A percentile compares a stretch with the other conserved stretches of the same genome.
phyloP scores from a whole-genome alignment of 2,329 filamentous ascomycete genomes.

The Moelleriella libera region DNA sequence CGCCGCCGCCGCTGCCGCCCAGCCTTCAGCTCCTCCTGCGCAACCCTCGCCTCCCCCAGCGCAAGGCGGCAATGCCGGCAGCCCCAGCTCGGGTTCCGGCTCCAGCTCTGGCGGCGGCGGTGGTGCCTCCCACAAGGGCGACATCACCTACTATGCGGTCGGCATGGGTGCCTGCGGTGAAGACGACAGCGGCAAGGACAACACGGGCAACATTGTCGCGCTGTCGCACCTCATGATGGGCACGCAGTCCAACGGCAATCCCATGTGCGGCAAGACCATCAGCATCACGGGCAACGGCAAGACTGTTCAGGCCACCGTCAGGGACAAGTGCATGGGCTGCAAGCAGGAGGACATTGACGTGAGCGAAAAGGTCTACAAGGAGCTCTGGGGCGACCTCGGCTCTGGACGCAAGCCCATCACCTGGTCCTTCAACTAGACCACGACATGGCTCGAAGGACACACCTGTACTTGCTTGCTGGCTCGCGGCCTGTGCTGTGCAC shows the following conservation, averaged over 20 bases:
- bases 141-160: constrained; percentile 62
- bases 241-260: constrained; percentile 48
- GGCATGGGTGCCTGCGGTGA: constrained; percentile 56
- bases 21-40: too few relatives aligned
- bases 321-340: constrained; percentile 69
- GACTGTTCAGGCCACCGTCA: constrained; percentile 41
- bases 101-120: constrained; percentile 7
- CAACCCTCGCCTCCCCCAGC: too few relatives aligned
- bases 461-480: too few relatives aligned
- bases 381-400: constrained; percentile 32
- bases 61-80: too few relatives aligned
- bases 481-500: constrained; percentile 5
- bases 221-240: constrained; percentile 53
- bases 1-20: too few relatives aligned
- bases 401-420: constrained; percentile 25
- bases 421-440: constrained; percentile 32
- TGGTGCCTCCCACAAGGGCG: constrained; percentile 31
- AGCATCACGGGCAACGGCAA: constrained; percentile 48
- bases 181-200: constrained; percentile 42
- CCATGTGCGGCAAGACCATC: constrained; percentile 55
- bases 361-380: constrained; percentile 38
- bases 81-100: too few relatives aligned
- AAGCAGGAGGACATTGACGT: constrained; percentile 41
- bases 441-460: neutral
- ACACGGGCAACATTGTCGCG: constrained; percentile 49